Conservation (phyloP, 1,139 yeast species). For the Eremothecium gossypii region DNA sequence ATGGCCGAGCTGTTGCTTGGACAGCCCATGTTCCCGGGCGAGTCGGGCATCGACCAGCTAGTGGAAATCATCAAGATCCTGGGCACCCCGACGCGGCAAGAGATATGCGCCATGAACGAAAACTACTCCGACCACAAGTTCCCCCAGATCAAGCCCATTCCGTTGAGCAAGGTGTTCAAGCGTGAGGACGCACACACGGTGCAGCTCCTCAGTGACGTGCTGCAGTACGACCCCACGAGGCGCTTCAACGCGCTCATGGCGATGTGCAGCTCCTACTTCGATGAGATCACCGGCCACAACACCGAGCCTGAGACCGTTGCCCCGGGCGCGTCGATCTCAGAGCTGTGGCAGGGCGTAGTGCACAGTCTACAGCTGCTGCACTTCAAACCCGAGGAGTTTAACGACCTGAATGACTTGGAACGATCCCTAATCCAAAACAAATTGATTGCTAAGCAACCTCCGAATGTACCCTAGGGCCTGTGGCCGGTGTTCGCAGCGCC, state of each 20-base stretch:
- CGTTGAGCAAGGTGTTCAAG: conserved; percentile 74
- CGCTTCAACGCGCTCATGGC: conserved; percentile 29
- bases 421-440: not conserved
- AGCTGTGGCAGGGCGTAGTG: conserved; percentile 11
- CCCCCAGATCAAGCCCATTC: conserved; percentile 93
- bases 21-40: conserved; percentile 96
- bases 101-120: conserved; percentile 91
- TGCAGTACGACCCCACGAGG: conserved; percentile 29
- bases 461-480: too few relatives aligned
- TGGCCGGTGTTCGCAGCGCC: too few relatives aligned
- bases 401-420: conserved; percentile 1
- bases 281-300: conserved; percentile 18
- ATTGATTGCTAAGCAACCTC: not conserved
- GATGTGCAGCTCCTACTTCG: conserved; percentile 26
- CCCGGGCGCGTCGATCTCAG: conserved; percentile 5
- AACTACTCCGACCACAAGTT: conserved; percentile 95
- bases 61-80: conserved; percentile 93
- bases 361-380: conserved; percentile 18
- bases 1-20: conserved; percentile 95
- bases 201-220: conserved; percentile 23
- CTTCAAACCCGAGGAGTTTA: conserved; percentile 10
- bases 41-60: conserved; percentile 92
- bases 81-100: conserved; percentile 92
- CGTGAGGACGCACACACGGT: conserved; percentile 32
- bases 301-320: conserved; percentile 14